These are phyloP conservation scores for Schizochytrium sp. DNA, from an alignment of 108 stramenopile genomes.

Conservation along the genomic window DNA sequence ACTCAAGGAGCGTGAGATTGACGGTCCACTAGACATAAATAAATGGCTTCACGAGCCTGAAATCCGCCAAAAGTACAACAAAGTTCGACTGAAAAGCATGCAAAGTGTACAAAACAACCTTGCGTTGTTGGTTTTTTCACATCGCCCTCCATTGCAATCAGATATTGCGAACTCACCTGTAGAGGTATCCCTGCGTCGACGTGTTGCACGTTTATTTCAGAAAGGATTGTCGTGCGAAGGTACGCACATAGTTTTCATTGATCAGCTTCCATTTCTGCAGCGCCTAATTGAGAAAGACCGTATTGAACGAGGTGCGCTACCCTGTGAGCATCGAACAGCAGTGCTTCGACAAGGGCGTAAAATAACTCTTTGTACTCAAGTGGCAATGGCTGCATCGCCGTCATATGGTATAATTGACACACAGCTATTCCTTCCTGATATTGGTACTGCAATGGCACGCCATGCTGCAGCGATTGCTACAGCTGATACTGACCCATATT, in stretches of 20 bases:
- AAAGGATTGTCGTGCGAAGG: background rate
- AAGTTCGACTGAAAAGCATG: background rate
- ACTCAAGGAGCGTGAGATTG: background rate
- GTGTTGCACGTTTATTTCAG: background rate
- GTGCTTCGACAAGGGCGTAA: background rate
- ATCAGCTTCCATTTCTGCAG: conserved; percentile 48
- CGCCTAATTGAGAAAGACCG: conserved; percentile 20
- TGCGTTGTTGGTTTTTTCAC: background rate
- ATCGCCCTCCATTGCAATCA: background rate
- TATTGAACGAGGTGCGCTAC: background rate
- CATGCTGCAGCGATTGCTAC: background rate
- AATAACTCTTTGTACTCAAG: background rate
- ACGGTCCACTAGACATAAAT: background rate
- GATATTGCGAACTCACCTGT: background rate
- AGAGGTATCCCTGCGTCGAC: background rate
- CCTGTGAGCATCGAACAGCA: background rate
- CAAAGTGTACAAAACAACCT: background rate
- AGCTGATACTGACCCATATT: background rate
- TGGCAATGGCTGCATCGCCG: conserved; percentile 14
- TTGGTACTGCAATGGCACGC: background rate
- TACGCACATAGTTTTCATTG: background rate
- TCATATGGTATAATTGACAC: background rate
- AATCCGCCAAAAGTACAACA: background rate
- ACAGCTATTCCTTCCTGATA: background rate
- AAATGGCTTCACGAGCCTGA: background rate